Evolutionary conservation across 805 yeast genomes (phyloP).

Genomic region (Metschnikowia orientalis): DNA sequence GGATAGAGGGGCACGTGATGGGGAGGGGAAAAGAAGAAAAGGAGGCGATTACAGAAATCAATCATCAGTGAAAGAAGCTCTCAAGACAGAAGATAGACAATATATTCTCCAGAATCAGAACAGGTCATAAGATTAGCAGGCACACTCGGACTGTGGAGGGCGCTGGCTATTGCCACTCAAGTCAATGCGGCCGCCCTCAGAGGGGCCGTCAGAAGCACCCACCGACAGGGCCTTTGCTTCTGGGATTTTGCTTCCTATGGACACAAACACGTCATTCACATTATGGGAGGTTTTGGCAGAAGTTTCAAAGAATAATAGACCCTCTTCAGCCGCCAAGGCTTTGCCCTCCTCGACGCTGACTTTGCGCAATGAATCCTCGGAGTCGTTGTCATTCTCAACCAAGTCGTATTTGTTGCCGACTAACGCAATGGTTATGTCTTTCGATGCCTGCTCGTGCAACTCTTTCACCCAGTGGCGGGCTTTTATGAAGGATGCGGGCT

Average conservation of each 20-base stretch:
- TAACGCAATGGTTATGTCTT: conserved; percentile 70
- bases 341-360: conserved; percentile 85
- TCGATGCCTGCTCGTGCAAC: conserved; percentile 73
- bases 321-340: conserved; percentile 86
- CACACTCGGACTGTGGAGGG: conserved; percentile 16
- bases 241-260: conserved; percentile 86
- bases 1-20: too few relatives aligned
- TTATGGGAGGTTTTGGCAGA: conserved; percentile 88
- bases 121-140: conserved; percentile 11
- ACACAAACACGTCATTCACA: conserved; percentile 87
- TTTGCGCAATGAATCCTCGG: conserved; percentile 57
- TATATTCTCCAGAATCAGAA: too few relatives aligned
- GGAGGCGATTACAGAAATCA: too few relatives aligned
- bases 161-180: conserved; percentile 24
- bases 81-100: too few relatives aligned
- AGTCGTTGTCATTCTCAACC: conserved; percentile 38
- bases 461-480: conserved; percentile 79
- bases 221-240: conserved; percentile 21
- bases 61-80: too few relatives aligned
- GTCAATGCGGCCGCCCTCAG: conserved; percentile 27
- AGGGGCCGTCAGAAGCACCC: conserved; percentile 11
- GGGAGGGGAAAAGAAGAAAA: too few relatives aligned
- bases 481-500: conserved; percentile 58
- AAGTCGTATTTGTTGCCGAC: conserved; percentile 79
- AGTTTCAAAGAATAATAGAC: conserved; percentile 85